These are phyloP conservation scores for Oxalis stricta DNA, from an alignment of 441 rosid species.

Conservation along the genomic window DNA sequence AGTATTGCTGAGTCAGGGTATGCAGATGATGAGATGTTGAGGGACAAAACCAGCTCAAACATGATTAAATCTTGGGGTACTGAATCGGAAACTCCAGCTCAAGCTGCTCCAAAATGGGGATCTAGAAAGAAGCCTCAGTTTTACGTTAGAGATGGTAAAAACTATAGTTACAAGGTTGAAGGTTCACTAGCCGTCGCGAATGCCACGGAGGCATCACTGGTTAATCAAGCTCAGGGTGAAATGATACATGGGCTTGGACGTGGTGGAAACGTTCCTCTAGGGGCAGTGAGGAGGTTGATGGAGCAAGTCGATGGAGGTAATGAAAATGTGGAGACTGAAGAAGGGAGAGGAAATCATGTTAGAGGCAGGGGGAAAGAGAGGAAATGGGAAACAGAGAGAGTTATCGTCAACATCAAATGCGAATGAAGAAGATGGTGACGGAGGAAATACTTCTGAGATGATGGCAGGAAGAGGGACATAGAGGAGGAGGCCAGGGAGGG, in stretches of 20 bases:
- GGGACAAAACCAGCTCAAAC: constrained; percentile 23
- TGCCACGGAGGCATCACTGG: constrained; percentile 50
- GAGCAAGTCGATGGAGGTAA: constrained; percentile 37
- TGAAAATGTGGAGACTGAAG: constrained; percentile 21
- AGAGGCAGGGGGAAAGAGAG: constrained; percentile 40
- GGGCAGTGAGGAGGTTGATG: constrained; percentile 48
- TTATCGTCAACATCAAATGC: no score
- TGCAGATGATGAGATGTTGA: constrained; percentile 52
- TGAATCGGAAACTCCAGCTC: constrained; percentile 22
- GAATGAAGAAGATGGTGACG: constrained; percentile 16
- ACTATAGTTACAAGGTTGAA: constrained; percentile 87
- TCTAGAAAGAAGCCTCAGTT: constrained; percentile 66
- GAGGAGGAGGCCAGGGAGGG: constrained; percentile 37
- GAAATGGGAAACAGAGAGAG: constrained; percentile 27
- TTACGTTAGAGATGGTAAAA: constrained; percentile 88
- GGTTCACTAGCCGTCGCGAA: constrained; percentile 79
- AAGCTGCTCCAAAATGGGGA: constrained; percentile 51
- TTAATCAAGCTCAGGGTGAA: constrained; percentile 50
- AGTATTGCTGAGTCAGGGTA: constrained; percentile 54
- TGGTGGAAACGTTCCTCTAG: constrained; percentile 80
- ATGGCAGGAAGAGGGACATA: constrained; percentile 23
- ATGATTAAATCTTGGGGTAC: constrained; percentile 20
- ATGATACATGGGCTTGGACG: constrained; percentile 73
- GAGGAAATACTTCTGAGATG: constrained; percentile 19
- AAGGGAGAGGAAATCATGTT: constrained; percentile 22